Conservation (phyloP, 2,329 filamentous ascomycete genomes). For the Penicillium sp. region DNA sequence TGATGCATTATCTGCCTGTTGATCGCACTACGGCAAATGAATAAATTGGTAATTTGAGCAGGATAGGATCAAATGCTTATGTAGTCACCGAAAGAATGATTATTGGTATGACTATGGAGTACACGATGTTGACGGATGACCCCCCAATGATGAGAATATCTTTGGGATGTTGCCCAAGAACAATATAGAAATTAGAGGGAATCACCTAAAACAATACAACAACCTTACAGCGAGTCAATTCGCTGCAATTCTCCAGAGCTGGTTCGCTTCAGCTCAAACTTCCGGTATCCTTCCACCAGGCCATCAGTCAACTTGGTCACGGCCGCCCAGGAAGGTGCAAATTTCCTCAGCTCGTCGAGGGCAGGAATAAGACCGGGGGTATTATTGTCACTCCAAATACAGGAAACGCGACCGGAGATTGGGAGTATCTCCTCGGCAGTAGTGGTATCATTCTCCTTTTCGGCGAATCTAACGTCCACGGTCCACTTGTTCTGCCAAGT, state of each 20-base stretch:
- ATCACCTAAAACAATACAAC: background rate
- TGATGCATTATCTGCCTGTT: too few relatives aligned
- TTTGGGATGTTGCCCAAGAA: background rate
- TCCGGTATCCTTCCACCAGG: constrained; percentile 76
- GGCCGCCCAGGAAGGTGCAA: constrained; percentile 75
- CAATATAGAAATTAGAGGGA: background rate
- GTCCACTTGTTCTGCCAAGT: constrained; percentile 76
- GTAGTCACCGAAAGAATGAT: background rate
- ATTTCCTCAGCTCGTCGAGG: constrained; percentile 75
- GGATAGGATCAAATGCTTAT: background rate
- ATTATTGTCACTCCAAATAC: constrained; percentile 88
- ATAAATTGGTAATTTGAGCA: background rate
- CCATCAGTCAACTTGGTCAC: constrained; percentile 75
- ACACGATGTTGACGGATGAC: background rate
- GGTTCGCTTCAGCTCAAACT: constrained; percentile 53
- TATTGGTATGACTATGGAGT: background rate
- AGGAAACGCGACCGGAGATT: constrained; percentile 68
- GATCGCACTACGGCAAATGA: background rate
- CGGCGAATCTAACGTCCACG: constrained; percentile 63
- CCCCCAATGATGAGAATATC: background rate
- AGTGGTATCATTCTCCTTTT: constrained; percentile 40
- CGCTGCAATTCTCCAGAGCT: background rate
- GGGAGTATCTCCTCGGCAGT: constrained; percentile 24
- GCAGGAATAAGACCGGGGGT: constrained; percentile 71
- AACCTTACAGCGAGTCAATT: background rate